Base-by-base conservation (phyloP, 345 rosid species). In the Linum trigynum region DNA sequence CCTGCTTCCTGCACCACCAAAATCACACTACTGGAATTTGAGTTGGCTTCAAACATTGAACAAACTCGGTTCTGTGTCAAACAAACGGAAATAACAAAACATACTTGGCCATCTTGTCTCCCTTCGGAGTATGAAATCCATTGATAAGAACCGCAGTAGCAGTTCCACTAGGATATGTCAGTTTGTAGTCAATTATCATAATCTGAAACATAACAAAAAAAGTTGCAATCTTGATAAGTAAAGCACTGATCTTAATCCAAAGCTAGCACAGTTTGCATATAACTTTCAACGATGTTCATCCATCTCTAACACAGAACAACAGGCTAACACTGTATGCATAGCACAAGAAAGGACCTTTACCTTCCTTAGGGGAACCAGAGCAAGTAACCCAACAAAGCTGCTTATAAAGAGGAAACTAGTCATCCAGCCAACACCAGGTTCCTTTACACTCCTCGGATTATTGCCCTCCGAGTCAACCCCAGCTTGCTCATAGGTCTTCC, bases 121-220 rank as follows among this genome's bases (percentile, higher is more conserved):
- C 60, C 60, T 57, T 57, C 0, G 60, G 17, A 16, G 60, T 17
- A 57, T 57, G 60, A 36, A 57, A 57, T 17, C 38, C 38, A 57
- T 57, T 57, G 60, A 57, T 57, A 17, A 57, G 60, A 36, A 57
- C 60, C 3, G 60, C 60, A 16, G 60, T 57, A 57, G 60, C 60
- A 1, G 60, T 57, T 57, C 60, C 60, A 57, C 23, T 57, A 3
- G 60, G 60, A 57, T 57, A 57, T 7, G 60, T 32, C 36, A 57
- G 38, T 36, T 57, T 57, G 60, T 57, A 57, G 38, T 57, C 60
- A 5, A 57, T 57, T 57, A 57, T 36, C 60, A 57, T 57, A 5
- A 57, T 57, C 60, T 57, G 37, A 5, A 57, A 57, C 2, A 10
- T 3, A 5, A 5, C n/a, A 1, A 56, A 15, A 56, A 15, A 2